These are phyloP conservation scores for Dactylellina sp. DNA, from an alignment of 2,329 filamentous ascomycete species.

Conservation along the genomic window DNA sequence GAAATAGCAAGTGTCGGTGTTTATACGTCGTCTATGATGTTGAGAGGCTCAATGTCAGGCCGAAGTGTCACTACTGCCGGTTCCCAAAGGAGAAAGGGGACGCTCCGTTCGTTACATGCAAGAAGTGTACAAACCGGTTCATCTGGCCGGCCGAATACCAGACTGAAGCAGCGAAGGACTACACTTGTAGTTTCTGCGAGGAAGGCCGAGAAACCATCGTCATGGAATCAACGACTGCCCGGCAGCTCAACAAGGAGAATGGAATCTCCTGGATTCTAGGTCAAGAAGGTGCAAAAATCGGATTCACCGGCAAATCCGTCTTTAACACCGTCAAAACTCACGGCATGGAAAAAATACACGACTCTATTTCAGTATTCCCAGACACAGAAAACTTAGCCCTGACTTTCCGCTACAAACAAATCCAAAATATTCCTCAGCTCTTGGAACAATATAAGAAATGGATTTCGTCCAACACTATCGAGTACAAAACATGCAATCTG, in stretches of 20 bases:
- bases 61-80: slow-evolving; percentile 69
- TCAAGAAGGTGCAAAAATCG: slow-evolving; percentile 63
- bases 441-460: slow-evolving; percentile 63
- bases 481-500: slow-evolving; percentile 65
- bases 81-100: slow-evolving; percentile 31
- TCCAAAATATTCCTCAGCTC: slow-evolving; percentile 65
- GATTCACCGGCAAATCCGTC: slow-evolving; percentile 64
- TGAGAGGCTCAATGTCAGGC: slow-evolving; percentile 64
- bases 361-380: slow-evolving; percentile 64
- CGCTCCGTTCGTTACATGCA: slow-evolving; percentile 67
- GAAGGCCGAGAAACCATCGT: slow-evolving; percentile 63
- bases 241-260: slow-evolving; percentile 64
- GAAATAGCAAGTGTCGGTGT: slow-evolving; percentile 64
- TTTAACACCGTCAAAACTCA: slow-evolving; percentile 64
- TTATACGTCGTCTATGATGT: slow-evolving; percentile 69
- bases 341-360: slow-evolving; percentile 62
- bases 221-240: slow-evolving; percentile 63
- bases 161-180: slow-evolving; percentile 63
- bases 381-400: slow-evolving; percentile 56
- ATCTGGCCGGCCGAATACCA: slow-evolving; percentile 67
- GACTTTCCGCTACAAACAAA: slow-evolving; percentile 64
- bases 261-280: slow-evolving; percentile 65
- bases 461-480: slow-evolving; percentile 62
- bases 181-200: slow-evolving; percentile 65
- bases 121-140: slow-evolving; percentile 65